Percentiles rank a stretch among this genome's conserved stretches.
These are phyloP conservation scores for Colletotrichum melonis DNA, from an alignment of 2,329 filamentous ascomycete genomes.

Conservation along the genomic window DNA sequence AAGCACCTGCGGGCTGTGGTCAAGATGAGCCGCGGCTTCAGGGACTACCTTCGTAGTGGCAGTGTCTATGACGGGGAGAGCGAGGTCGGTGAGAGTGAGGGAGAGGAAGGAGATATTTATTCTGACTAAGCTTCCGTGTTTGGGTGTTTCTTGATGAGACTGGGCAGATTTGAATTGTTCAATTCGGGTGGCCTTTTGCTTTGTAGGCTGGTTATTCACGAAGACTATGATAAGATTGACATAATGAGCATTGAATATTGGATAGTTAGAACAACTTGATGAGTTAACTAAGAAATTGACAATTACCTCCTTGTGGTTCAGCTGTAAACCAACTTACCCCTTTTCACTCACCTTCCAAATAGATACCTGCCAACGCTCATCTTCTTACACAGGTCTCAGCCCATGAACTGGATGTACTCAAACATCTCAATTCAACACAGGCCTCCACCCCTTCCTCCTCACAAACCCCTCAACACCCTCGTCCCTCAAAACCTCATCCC, in stretches of 20 bases:
- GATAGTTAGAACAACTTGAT: not conserved
- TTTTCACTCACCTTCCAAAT: too few species aligned
- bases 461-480: slow-evolving; percentile 69
- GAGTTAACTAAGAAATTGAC: not conserved
- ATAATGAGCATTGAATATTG: not conserved
- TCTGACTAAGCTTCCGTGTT: slow-evolving; percentile 5
- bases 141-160: not conserved
- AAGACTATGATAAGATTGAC: not conserved
- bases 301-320: not conserved
- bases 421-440: slow-evolving; percentile 50
- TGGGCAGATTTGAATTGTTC: not conserved
- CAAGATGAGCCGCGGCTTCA: slow-evolving; percentile 39
- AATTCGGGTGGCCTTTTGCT: not conserved
- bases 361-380: too few species aligned
- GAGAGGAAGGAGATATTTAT: slow-evolving; percentile 24
- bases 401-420: not conserved
- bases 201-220: not conserved
- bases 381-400: too few species aligned
- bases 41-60: slow-evolving; percentile 43
- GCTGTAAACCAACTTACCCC: too few species aligned
- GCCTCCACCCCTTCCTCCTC: slow-evolving; percentile 69
- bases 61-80: slow-evolving; percentile 32
- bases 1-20: slow-evolving; percentile 40
- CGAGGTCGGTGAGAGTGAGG: slow-evolving; percentile 28
- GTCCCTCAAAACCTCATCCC: slow-evolving; percentile 69